These are phyloP conservation scores for Taxillus chinensis DNA, from an alignment of 164 flowering plant species.

Conservation along the genomic window DNA sequence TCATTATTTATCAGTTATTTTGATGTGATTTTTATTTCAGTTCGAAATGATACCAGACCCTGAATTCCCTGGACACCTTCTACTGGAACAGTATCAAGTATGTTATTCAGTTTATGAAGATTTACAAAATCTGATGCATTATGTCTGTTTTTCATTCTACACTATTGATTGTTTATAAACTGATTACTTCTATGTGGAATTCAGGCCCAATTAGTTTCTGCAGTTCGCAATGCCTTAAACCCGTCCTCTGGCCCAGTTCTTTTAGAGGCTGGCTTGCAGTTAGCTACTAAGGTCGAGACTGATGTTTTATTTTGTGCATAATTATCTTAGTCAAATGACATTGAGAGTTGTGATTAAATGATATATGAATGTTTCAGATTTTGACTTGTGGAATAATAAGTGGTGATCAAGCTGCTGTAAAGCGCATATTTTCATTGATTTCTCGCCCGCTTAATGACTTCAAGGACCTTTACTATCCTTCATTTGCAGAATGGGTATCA, in stretches of 20 bases:
- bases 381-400: constrained; percentile 80
- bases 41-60: constrained; percentile 70
- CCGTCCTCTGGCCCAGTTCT: constrained; percentile 73
- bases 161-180: constrained; percentile 5
- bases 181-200: constrained; percentile 14
- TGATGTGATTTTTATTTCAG: constrained; percentile 26
- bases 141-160: neutral
- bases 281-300: constrained; percentile 82
- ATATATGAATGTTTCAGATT: constrained; percentile 44
- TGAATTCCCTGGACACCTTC: constrained; percentile 88
- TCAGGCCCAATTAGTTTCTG: constrained; percentile 93
- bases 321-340: too few species aligned
- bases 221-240: constrained; percentile 80
- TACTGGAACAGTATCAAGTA: constrained; percentile 97
- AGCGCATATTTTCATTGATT: constrained; percentile 75
- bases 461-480: constrained; percentile 84
- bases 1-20: neutral
- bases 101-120: neutral
- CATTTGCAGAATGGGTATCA: constrained; percentile 99
- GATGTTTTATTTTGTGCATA: neutral
- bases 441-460: constrained; percentile 81
- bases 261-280: constrained; percentile 82
- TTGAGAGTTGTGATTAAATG: neutral
- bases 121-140: too few species aligned
- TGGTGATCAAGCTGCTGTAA: constrained; percentile 81